Evolutionary conservation across 2,329 filamentous ascomycete species (phyloP).

Genomic region (Talaromyces sp.): DNA sequence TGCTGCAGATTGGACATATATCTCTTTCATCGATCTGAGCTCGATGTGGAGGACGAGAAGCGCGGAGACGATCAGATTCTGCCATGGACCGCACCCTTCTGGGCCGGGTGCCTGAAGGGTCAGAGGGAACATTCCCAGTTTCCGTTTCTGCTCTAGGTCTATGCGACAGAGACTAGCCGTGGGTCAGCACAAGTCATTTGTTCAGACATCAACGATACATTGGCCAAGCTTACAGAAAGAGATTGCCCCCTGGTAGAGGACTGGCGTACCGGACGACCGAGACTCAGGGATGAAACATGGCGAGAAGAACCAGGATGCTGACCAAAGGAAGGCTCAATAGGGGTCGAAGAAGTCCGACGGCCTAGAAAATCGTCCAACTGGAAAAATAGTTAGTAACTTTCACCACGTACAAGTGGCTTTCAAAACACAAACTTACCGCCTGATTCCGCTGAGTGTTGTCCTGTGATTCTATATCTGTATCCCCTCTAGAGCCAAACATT

Average conservation of each 20-base stretch:
- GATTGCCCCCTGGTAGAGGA: constrained; percentile 8
- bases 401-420: background rate
- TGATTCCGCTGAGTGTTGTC: background rate
- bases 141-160: constrained; percentile 5
- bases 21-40: constrained; percentile 38
- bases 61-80: constrained; percentile 12
- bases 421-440: background rate
- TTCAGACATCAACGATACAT: no score
- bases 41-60: constrained; percentile 11
- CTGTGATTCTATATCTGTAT: constrained; percentile 9
- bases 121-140: background rate
- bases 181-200: background rate
- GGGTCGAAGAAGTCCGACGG: background rate
- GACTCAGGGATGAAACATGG: constrained; percentile 14
- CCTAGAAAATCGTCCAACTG: constrained; percentile 10
- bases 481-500: constrained; percentile 17
- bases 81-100: constrained; percentile 13
- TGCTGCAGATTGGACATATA: constrained; percentile 44
- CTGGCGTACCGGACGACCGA: constrained; percentile 14
- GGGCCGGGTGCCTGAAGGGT: constrained; percentile 11
- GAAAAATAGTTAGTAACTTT: background rate
- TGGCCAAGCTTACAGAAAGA: constrained; percentile 5
- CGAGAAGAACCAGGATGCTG: constrained; percentile 13
- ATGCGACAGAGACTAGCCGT: constrained; percentile 7
- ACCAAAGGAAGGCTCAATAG: background rate